Base-by-base conservation (phyloP, 371 early-diverging fungal species). In the Mucor piriformis region DNA sequence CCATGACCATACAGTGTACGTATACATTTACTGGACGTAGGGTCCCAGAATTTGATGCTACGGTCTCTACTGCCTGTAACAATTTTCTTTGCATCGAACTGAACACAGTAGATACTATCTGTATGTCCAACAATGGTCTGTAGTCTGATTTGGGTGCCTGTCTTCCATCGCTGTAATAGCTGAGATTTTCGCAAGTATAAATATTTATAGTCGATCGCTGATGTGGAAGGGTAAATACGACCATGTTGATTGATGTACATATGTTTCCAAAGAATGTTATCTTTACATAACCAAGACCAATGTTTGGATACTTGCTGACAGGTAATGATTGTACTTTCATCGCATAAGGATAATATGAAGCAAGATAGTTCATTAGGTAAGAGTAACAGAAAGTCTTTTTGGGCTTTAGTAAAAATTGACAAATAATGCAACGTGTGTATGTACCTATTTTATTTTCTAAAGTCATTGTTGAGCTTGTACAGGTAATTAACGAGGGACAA, bases 101-200 rank as follows among this genome's bases (percentile, higher is more conserved):
- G 97, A 23, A 96, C 81, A 61, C 95, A 95, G 63, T 98, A 93
- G 13, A 99, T 92, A 53, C 92, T 87, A 62, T 97, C 99, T 6
- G 64, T 59, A 67, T 99, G 99, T 2, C 97, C 94, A 3, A 63
- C 43, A 6, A 88, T 72, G 13, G 54, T 64, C 15, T 54, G 43
- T 23, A 57, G 50, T 38, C 49, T 32, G 23, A 58, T 57, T 2
- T 16, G 8, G 11, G 21, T 10, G 5, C 53, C 44, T 16, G 24
- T 16, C 5, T 58, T 54, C 72, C 72, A 72, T 15, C 65, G 49
- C 0, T 59, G 23, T 7, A 60, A 55, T 10, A 71, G 21, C 1
- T 51, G 34, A 3, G 48, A 15, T 21, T 64, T 57, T 33, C 57
- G 46, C 12, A 38, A 13, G 24, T 61, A 64, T 1, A 64, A 38